phyloP scores from a whole-genome alignment of 2,329 filamentous ascomycete genomes.

The Drechmeria coniospora region DNA sequence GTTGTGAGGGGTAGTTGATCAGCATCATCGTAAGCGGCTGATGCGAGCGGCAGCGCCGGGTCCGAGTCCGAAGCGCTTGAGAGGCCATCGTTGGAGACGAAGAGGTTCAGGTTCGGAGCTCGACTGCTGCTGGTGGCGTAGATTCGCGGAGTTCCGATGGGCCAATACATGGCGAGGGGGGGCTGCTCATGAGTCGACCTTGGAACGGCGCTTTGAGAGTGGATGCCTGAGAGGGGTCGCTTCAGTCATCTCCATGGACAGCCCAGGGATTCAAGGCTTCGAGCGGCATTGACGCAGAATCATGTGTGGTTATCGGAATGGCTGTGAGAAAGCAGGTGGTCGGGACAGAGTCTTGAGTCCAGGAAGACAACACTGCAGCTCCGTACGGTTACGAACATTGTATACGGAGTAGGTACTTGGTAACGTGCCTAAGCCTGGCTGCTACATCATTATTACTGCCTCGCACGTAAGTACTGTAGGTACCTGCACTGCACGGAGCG shows the following conservation, averaged over 20 bases:
- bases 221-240: conserved; percentile 7
- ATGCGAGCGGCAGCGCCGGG: conserved; percentile 2
- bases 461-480: too few species aligned
- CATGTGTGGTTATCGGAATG: too few species aligned
- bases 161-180: conserved; percentile 66
- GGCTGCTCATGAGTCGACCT: conserved; percentile 11
- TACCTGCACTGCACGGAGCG: too few species aligned
- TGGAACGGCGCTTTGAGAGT: conserved; percentile 7
- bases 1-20: conserved; percentile 24
- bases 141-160: conserved; percentile 68
- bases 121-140: conserved; percentile 62
- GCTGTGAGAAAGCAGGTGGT: too few species aligned
- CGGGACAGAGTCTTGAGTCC: too few species aligned
- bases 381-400: too few species aligned
- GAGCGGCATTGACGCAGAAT: conserved; percentile 8
- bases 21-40: conserved; percentile 16
- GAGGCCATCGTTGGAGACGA: conserved; percentile 47
- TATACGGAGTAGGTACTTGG: too few species aligned
- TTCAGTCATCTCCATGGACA: conserved; percentile 13
- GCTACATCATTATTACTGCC: too few species aligned
- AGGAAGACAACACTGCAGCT: too few species aligned
- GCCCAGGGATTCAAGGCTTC: conserved; percentile 6
- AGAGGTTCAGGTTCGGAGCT: conserved; percentile 30
- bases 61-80: conserved; percentile 16
- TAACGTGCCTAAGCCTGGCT: too few species aligned